Base-by-base conservation (phyloP, 2,329 filamentous ascomycete genomes). In the Scedosporium minutisporum region DNA sequence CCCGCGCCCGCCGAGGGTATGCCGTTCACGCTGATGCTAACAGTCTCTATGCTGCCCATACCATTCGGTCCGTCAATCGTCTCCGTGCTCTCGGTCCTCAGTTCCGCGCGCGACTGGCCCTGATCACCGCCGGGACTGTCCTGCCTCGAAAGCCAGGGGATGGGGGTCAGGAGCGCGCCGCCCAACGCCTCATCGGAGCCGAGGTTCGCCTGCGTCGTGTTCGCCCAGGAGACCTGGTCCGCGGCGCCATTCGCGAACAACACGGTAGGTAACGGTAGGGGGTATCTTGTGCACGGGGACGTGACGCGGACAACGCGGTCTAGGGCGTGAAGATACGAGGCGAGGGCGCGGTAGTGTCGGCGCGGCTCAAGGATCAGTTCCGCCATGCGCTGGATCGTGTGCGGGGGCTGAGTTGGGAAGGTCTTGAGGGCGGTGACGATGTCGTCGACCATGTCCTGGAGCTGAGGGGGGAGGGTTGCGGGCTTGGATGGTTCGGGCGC, bases 231-330 rank as follows among this genome's bases (percentile, higher is more conserved):
- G 10, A 81, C 57, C 10, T 65, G 76, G 46, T 82, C 78, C n/a
- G 80, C 77, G 6, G 89, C 90, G 69, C 95, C 93, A 61, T 80
- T 71, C 14, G 76, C 76, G 67, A 85, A 79, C 60, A 80, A 77
- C 27, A 84, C 82, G 66, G 80, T 6, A 87, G 75, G 14, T 85
- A 83, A 0, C 1, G 90, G 91, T 1, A 97, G 83, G 0, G 95
- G 95, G 71, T 96, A 99, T 63, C 87, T 80, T 66, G 89, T 87
- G 21, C 87, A 85, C 27, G 87, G 84, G 44, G 91, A 96, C 10
- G 92, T 96, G 63, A 99, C 95, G 63, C 89, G 91, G 25, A 97
- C 86, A 23, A 96, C 88, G 63, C 95, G 88, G 72, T 97, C 91
- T 58, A 97, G 83, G 2, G 95, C 95, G 68, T 95, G 89, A 10